A percentile compares a stretch with the other conserved stretches of the same genome.
phyloP scores from a whole-genome alignment of 2,329 filamentous ascomycete species.

The Pseudogymnoascus sp. region DNA sequence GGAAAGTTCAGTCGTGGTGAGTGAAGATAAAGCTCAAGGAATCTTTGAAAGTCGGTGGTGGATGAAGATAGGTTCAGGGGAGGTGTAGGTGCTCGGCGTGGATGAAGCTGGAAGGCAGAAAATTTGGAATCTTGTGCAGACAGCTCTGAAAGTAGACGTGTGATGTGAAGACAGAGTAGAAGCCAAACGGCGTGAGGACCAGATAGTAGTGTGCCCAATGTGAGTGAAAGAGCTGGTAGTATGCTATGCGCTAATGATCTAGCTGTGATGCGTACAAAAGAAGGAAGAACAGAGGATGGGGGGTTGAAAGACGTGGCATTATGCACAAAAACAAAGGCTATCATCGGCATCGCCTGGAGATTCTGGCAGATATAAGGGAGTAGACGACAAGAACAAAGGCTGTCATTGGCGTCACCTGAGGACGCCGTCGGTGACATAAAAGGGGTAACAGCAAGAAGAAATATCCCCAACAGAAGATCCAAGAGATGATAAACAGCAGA shows the following conservation, averaged over 20 bases:
- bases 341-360: neutral
- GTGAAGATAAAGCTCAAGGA: neutral
- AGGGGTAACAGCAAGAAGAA: neutral
- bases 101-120: neutral
- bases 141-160: neutral
- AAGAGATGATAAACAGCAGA: neutral
- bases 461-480: neutral
- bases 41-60: neutral
- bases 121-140: neutral
- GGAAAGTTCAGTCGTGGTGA: neutral
- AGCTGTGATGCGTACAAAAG: neutral
- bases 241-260: neutral
- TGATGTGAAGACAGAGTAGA: neutral
- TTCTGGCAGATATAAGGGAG: neutral
- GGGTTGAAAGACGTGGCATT: neutral
- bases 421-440: neutral
- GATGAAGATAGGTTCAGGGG: neutral
- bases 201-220: neutral
- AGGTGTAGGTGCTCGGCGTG: neutral
- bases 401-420: neutral
- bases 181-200: neutral
- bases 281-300: neutral
- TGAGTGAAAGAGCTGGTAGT: neutral
- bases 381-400: neutral
- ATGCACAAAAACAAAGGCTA: neutral